phyloP scores from a whole-genome alignment of 2,329 filamentous ascomycete genomes.

The Geoglossum cookeanum region DNA sequence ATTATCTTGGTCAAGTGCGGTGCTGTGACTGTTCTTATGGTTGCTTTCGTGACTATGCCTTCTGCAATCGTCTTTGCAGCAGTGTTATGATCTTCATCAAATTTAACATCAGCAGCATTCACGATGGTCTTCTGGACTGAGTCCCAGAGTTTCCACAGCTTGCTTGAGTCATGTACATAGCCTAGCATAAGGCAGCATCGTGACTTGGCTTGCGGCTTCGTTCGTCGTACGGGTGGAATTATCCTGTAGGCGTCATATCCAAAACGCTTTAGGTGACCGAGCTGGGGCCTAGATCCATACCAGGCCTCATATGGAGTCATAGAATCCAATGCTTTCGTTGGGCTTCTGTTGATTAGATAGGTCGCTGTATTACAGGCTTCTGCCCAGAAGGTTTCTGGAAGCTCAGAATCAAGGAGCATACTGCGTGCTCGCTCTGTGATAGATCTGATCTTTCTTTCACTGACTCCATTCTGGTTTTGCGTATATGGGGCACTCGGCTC shows the following conservation, averaged over 20 bases:
- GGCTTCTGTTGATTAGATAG: not conserved
- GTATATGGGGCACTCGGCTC: not conserved
- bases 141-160: no score
- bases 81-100: no score
- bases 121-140: no score
- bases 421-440: not conserved
- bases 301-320: not conserved
- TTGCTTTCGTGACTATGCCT: no score
- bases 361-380: not conserved
- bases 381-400: not conserved
- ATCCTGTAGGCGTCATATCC: not conserved
- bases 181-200: not conserved
- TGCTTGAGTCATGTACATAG: not conserved
- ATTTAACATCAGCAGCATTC: no score
- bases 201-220: not conserved
- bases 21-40: no score
- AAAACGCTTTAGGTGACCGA: not conserved
- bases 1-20: no score
- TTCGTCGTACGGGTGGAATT: not conserved
- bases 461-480: constrained; percentile 1
- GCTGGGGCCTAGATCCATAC: not conserved
- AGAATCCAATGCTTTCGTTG: not conserved
- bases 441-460: not conserved
- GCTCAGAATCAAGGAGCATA: not conserved
- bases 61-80: no score